A percentile compares a stretch with the other conserved stretches of the same genome.
phyloP scores from a whole-genome alignment of 2,329 filamentous ascomycete species.

The Stachybotrys elegans region DNA sequence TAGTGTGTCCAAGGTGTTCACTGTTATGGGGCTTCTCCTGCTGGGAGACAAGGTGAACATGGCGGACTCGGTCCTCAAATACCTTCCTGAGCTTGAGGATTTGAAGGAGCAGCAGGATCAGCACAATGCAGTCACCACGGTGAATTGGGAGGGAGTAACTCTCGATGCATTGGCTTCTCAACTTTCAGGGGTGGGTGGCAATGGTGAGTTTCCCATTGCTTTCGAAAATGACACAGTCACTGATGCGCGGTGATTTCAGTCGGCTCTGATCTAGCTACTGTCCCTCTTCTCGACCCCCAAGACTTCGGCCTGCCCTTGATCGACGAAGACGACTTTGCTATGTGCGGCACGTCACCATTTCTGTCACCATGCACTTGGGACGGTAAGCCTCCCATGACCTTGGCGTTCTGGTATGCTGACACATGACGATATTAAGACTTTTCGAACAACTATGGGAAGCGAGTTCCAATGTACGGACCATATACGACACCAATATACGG shows the following conservation, averaged over 20 bases:
- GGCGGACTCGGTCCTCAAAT: constrained; percentile 16
- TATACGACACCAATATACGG: neutral
- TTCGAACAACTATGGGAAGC: neutral
- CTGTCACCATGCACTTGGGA: neutral
- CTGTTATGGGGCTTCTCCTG: constrained; percentile 14
- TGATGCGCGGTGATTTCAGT: too few species aligned
- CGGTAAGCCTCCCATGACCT: neutral
- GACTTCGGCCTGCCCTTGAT: neutral
- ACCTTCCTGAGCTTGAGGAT: constrained; percentile 15
- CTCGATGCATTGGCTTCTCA: constrained; percentile 16
- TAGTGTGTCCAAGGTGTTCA: constrained; percentile 18
- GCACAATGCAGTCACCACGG: neutral
- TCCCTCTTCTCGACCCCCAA: neutral
- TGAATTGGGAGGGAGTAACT: constrained; percentile 14
- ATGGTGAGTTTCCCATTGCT: constrained; percentile 2
- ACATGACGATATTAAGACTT: neutral
- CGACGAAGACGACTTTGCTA: neutral
- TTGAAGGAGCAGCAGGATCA: neutral
- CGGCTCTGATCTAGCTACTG: neutral
- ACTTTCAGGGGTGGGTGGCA: constrained; percentile 6
- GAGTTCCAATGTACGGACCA: neutral
- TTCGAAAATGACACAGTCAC: too few species aligned
- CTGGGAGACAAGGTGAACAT: constrained; percentile 10
- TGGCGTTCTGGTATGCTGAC: neutral
- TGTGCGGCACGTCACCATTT: neutral